phyloP scores from a whole-genome alignment of 352 stramenopile species.

The Globisporangium solare region DNA sequence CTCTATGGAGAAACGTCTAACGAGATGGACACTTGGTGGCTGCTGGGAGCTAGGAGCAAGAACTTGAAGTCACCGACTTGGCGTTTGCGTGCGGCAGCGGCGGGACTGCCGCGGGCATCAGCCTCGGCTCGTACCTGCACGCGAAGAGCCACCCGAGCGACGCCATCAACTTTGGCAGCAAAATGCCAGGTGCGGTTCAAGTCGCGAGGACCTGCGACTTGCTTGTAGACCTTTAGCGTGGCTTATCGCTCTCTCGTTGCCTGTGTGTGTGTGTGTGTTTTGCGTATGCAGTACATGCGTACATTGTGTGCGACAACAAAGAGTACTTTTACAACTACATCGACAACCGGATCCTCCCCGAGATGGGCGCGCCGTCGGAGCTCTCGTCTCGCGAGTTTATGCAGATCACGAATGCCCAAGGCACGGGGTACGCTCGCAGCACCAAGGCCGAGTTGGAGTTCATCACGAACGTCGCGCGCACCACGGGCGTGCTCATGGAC shows the following conservation, averaged over 20 bases:
- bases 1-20: no score
- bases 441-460: conserved; percentile 78
- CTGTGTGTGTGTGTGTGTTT: background rate
- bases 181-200: conserved; percentile 24
- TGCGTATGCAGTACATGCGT: conserved; percentile 67
- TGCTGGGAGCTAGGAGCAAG: conserved; percentile 22
- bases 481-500: conserved; percentile 79
- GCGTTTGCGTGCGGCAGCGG: conserved; percentile 83
- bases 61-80: conserved; percentile 69
- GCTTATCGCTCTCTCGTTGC: background rate
- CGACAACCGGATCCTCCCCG: conserved; percentile 59
- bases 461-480: conserved; percentile 60
- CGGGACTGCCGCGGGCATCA: conserved; percentile 73
- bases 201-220: no score
- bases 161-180: conserved; percentile 32
- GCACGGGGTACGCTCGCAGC: conserved; percentile 75
- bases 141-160: conserved; percentile 16
- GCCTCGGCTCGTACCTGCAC: conserved; percentile 67
- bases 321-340: conserved; percentile 84
- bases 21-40: background rate
- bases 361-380: conserved; percentile 47
- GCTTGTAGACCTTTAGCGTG: background rate
- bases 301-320: conserved; percentile 85
- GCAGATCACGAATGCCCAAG: conserved; percentile 80
- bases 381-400: conserved; percentile 64